Evolutionary conservation across 352 stramenopile genomes (phyloP), one percentile per base, ranked within the genome.

Genomic region (Pythium pectinolyticum): DNA sequence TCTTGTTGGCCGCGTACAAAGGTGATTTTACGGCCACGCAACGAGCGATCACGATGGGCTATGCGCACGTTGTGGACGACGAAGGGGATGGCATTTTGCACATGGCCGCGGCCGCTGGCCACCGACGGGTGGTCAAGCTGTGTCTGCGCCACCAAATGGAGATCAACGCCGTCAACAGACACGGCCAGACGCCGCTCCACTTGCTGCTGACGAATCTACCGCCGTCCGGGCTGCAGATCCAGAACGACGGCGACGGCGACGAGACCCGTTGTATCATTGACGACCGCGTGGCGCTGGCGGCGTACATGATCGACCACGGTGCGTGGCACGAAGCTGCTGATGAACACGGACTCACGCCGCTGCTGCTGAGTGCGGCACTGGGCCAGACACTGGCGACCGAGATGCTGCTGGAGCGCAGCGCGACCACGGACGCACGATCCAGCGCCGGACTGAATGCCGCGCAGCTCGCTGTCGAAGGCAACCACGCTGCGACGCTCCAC

Each of bases 241-340:
- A n/a, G n/a, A n/a, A n/a, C n/a, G n/a, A n/a, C n/a, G n/a, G n/a
- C n/a, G n/a, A n/a, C n/a, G n/a, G n/a, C n/a, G 52, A 51, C 25
- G 57, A 71, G 8, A 60, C 41, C 0, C 50, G 54, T n/a, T 34
- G 51, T 30, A 40, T 48, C 4, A 57, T 64, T 27, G 49, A 72
- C 1, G 76, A 89, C 6, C 77, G 82, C 15, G 63, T 92, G 4
- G 75, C 69, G 5, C 46, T 94, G 11, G 77, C 70, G 1, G 77
- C 77, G 27, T 95, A 95, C 43, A 90, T 95, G 84, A 90, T 95
- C n/a, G 77, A 91, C 48, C 84, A 95, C 48, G 86, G 83, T 3
- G 86, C 82, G 9, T 92, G 84, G 84, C 82, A 91, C 34, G 84
- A 94, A 80, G 77, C 80, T 11, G 51, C 74, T 0, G 86, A 93